Evolutionary conservation across 192 early-diverging fungal genomes (phyloP).

Genomic region (Coemansia sp.): DNA sequence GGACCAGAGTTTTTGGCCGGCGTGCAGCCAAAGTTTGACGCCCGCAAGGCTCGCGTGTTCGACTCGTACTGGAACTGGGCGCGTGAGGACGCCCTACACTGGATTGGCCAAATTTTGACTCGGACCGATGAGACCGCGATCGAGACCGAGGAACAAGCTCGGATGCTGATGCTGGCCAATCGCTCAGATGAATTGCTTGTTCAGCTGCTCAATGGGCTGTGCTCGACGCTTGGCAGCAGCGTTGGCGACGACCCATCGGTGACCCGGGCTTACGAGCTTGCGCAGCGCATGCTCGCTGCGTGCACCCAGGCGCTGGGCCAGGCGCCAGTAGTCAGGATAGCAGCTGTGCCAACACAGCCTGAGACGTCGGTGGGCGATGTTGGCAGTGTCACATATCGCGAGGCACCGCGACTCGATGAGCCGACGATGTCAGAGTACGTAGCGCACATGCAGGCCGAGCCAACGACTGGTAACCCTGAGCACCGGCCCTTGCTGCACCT

Average conservation of each 20-base stretch:
- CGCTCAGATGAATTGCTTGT: slow-evolving; percentile 48
- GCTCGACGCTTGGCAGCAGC: slow-evolving; percentile 69
- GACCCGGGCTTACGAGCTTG: slow-evolving; percentile 66
- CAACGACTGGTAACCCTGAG: slow-evolving; percentile 61
- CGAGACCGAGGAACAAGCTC: slow-evolving; percentile 44
- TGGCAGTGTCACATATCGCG: slow-evolving; percentile 77
- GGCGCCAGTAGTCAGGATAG: slow-evolving; percentile 51
- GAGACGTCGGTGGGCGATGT: slow-evolving; percentile 67
- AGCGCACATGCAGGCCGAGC: slow-evolving; percentile 65
- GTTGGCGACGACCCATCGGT: slow-evolving; percentile 60
- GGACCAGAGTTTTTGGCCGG: slow-evolving; percentile 85
- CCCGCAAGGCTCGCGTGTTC: slow-evolving; percentile 81
- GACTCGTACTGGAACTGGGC: slow-evolving; percentile 99
- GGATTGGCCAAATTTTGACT: slow-evolving; percentile 77
- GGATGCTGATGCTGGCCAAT: slow-evolving; percentile 69
- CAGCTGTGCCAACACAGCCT: slow-evolving; percentile 68
- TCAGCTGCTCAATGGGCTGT: slow-evolving; percentile 70
- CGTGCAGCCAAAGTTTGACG: slow-evolving; percentile 78
- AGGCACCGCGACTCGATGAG: slow-evolving; percentile 71
- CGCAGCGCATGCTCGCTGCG: slow-evolving; percentile 75
- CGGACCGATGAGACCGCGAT: slow-evolving; percentile 64
- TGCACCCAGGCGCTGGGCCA: slow-evolving; percentile 71
- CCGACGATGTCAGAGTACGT: slow-evolving; percentile 87
- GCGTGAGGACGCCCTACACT: slow-evolving; percentile 36
- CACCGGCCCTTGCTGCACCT: slow-evolving; percentile 36